Evolutionary conservation across 768 basidiomycete species (phyloP), one percentile per base, ranked within the genome.

Genomic region (Boletus edulis): DNA sequence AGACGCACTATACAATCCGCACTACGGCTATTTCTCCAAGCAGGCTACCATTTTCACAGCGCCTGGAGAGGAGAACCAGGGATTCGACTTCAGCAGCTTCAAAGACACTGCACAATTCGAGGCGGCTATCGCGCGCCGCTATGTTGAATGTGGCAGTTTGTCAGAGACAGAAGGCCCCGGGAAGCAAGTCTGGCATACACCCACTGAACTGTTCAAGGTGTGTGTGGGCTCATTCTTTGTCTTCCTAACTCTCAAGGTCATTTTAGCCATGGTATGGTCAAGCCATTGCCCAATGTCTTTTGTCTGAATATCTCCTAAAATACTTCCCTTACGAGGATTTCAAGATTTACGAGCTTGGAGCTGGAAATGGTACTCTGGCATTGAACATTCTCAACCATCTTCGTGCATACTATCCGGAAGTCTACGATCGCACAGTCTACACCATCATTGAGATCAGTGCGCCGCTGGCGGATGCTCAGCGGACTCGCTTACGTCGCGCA

Each of bases 271-370:
- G 88, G 81, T 99, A 96, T 66, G 96, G 94, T 24, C 87, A 86
- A 67, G 89, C 94, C 40, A 84, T 98, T 49, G 92, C 89, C 11
- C 85, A 86, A 53, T 96, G 92, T 65, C 81, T 98, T 32, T 86
- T 92, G 20, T 86, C 90, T 1, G 90, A 95, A 62, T 98, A 99
- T 72, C 83, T 97, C 65, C 81, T 94, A 58, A 94, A 94, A 67
- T 89, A 94, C 68, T 98, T 92, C 71, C 96, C 96, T 1, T 96
- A 98, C 67, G 89, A 97, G 72, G 94, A 97, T 70, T 86, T 98
- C 60, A 83, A 91, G 58, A 86, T 99, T 49, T 98, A 98, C 76
- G 97, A 99, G 72, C 89, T 99, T 62, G 97, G 97, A 35, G 97
- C 94, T 3, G 97, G 97, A 40, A 99, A 99, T 65, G 97, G 97